These are phyloP conservation scores for Coemansia sp. DNA, from an alignment of 192 early-diverging fungal genomes.

Conservation along the genomic window DNA sequence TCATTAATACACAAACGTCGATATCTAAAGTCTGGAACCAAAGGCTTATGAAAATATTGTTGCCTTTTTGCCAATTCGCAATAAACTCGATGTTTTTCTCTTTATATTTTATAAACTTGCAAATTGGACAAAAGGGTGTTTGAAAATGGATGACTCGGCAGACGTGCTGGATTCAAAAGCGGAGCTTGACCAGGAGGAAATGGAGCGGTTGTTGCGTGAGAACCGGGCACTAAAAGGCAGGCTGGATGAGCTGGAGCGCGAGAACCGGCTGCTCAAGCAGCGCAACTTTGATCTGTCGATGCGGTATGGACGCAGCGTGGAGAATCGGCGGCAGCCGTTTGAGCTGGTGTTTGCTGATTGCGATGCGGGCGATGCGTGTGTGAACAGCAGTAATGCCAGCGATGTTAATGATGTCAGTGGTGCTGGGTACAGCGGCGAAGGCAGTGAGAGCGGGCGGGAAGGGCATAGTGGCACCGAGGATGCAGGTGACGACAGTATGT, in stretches of 20 bases:
- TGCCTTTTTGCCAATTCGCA: background rate
- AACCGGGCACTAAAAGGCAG: constrained; percentile 45
- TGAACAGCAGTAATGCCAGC: constrained; percentile 14
- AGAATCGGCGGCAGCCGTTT: constrained; percentile 51
- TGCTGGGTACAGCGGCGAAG: constrained; percentile 45
- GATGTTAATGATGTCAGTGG: constrained; percentile 43
- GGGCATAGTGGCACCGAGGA: constrained; percentile 33
- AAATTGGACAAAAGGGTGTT: background rate
- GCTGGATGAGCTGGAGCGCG: constrained; percentile 54
- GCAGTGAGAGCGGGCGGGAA: constrained; percentile 22
- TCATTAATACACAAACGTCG: background rate
- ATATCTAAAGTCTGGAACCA: background rate
- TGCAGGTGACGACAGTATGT: constrained; percentile 10
- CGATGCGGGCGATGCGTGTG: constrained; percentile 20
- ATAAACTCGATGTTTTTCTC: background rate
- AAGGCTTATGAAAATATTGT: constrained; percentile 1
- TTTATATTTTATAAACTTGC: background rate
- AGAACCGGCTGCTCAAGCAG: constrained; percentile 54
- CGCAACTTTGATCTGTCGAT: constrained; percentile 56
- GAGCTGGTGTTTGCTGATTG: constrained; percentile 49
- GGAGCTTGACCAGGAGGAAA: constrained; percentile 56
- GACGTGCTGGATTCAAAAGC: constrained; percentile 50
- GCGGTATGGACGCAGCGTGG: constrained; percentile 47
- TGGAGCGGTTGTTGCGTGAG: constrained; percentile 48
- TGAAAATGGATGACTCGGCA: constrained; percentile 37